phyloP scores from a whole-genome alignment of 2,329 filamentous ascomycete species.

The Trematosphaeria pertusa region DNA sequence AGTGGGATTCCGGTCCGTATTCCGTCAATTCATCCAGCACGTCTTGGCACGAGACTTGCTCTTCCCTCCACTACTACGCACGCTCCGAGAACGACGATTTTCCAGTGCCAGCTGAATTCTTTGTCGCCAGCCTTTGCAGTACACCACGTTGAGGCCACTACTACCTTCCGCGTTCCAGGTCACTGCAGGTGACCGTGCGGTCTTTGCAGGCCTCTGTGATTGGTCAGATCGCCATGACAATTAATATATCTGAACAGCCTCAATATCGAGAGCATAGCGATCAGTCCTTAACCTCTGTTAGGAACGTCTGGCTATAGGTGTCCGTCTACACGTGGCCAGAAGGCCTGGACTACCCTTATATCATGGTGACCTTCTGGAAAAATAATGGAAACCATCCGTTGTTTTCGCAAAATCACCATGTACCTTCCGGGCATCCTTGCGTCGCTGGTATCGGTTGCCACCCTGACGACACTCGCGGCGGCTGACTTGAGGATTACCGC shows the following conservation, averaged over 20 bases:
- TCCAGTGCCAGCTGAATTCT: neutral
- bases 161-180: slow-evolving; percentile 3
- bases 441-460: slow-evolving; percentile 22
- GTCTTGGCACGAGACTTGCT: too few relatives aligned
- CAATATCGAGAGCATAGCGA: slow-evolving; percentile 36
- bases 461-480: slow-evolving; percentile 18
- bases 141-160: slow-evolving; percentile 9
- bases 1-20: slow-evolving; percentile 7
- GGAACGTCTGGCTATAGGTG: slow-evolving; percentile 33
- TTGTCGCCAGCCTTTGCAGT: too few relatives aligned
- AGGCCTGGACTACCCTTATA: slow-evolving; percentile 28
- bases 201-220: slow-evolving; percentile 20
- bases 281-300: slow-evolving; percentile 22
- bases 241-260: slow-evolving; percentile 46
- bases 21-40: slow-evolving; percentile 11
- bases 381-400: slow-evolving; percentile 15
- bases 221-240: slow-evolving; percentile 32
- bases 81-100: too few relatives aligned
- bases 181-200: slow-evolving; percentile 1
- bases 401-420: slow-evolving; percentile 25
- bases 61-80: too few relatives aligned
- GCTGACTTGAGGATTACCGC: slow-evolving; percentile 38
- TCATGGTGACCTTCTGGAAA: slow-evolving; percentile 17
- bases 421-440: slow-evolving; percentile 25
- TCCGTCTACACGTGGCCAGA: slow-evolving; percentile 44